phyloP scores from a whole-genome alignment of 345 rosid species.

The Hevea brasiliensis region DNA sequence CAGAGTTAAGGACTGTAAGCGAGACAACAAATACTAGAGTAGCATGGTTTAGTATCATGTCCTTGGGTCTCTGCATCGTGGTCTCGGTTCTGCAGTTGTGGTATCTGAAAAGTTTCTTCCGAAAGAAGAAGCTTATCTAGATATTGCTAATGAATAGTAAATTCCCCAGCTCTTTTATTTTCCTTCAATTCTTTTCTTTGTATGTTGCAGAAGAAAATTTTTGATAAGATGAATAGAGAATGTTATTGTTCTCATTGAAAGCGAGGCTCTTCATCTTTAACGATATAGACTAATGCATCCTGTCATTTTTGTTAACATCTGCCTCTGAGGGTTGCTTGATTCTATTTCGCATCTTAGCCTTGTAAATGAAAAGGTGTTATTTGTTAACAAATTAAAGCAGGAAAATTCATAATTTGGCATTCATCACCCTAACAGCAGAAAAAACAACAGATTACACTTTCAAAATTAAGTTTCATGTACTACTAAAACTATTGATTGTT shows the following conservation, averaged over 20 bases:
- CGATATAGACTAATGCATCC: not conserved
- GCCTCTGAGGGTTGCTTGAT: no score
- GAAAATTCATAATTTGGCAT: no score
- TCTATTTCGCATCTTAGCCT: no score
- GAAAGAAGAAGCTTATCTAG: constrained; percentile 85
- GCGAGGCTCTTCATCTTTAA: not conserved
- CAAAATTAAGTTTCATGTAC: not conserved
- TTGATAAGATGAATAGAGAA: constrained; percentile 16
- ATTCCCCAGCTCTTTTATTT: not conserved
- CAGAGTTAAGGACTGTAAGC: constrained; percentile 66
- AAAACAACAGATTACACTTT: not conserved
- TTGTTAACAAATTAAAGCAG: no score
- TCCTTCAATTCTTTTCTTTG: not conserved
- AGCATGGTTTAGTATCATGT: constrained; percentile 72
- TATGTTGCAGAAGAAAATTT: constrained; percentile 18
- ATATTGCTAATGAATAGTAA: constrained; percentile 5
- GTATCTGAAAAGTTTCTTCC: constrained; percentile 81
- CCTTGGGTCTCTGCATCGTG: constrained; percentile 63
- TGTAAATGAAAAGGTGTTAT: no score
- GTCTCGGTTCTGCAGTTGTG: constrained; percentile 66
- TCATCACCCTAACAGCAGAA: not conserved
- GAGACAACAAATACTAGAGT: constrained; percentile 73
- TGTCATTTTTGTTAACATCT: not conserved
- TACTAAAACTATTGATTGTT: no score
- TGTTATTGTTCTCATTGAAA: not conserved